phyloP scores from a whole-genome alignment of 106 monocot species.

The Dendrobium nobile region DNA sequence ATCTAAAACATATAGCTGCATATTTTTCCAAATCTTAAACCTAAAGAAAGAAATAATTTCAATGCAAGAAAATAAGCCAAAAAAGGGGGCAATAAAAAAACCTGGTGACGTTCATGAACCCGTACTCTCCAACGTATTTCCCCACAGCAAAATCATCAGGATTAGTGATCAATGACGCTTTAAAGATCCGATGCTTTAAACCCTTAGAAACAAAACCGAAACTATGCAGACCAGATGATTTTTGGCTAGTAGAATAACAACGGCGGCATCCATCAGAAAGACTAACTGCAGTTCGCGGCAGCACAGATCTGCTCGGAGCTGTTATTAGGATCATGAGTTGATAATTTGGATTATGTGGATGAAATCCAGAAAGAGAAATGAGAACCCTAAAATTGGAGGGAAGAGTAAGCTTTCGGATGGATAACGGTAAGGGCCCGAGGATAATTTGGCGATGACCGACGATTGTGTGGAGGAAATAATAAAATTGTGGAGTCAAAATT shows the following conservation, averaged over 20 bases:
- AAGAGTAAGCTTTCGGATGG: no score
- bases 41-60: background rate
- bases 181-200: background rate
- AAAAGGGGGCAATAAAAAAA: background rate
- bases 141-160: conserved; percentile 82
- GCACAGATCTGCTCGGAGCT: background rate
- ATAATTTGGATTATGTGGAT: background rate
- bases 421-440: no score
- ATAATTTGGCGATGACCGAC: no score
- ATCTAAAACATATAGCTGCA: background rate
- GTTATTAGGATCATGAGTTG: background rate
- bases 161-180: conserved; percentile 52
- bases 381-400: no score
- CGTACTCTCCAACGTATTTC: conserved; percentile 82
- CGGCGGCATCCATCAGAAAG: background rate
- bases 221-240: background rate
- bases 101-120: conserved; percentile 98
- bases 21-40: background rate
- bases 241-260: background rate
- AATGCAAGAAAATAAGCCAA: conserved; percentile 1
- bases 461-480: no score
- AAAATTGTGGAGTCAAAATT: no score
- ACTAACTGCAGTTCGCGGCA: background rate
- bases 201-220: background rate
- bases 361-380: background rate